Evolutionary conservation across 2,329 filamentous ascomycete genomes (phyloP).

Genomic region (Trichoderma atroviride): DNA sequence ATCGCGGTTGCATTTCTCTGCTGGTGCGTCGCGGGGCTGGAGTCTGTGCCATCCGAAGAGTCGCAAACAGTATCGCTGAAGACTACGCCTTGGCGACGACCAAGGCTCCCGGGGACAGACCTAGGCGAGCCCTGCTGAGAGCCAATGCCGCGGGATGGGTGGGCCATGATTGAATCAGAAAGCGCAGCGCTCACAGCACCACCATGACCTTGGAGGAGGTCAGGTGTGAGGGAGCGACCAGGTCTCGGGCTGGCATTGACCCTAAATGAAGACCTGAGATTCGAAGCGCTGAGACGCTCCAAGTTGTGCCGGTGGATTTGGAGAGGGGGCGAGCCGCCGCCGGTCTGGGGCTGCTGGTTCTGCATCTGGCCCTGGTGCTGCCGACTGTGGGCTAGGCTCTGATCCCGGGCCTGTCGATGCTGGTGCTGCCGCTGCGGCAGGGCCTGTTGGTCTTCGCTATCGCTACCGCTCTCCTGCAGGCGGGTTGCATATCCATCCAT

Average conservation of each 20-base stretch:
- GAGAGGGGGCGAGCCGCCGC: slow-evolving; percentile 31
- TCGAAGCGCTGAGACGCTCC: slow-evolving; percentile 43
- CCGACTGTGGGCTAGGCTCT: slow-evolving; percentile 28
- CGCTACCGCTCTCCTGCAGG: slow-evolving; percentile 43
- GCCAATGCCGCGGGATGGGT: slow-evolving; percentile 33
- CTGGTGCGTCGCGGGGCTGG: slow-evolving; percentile 35
- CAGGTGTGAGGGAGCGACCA: slow-evolving; percentile 69
- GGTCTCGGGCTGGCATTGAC: slow-evolving; percentile 39
- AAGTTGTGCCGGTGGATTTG: slow-evolving; percentile 37
- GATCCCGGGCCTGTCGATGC: slow-evolving; percentile 36
- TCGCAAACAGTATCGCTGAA: slow-evolving; percentile 60
- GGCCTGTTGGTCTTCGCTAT: slow-evolving; percentile 39
- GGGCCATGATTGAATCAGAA: slow-evolving; percentile 30
- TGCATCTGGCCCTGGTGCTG: slow-evolving; percentile 25
- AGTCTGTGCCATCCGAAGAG: slow-evolving; percentile 50
- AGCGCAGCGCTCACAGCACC: slow-evolving; percentile 32
- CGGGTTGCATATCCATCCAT: slow-evolving; percentile 47
- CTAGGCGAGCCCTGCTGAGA: slow-evolving; percentile 41
- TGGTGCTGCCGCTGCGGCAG: slow-evolving; percentile 38
- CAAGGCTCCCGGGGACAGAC: slow-evolving; percentile 41
- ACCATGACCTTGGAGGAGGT: slow-evolving; percentile 48
- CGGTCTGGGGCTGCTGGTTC: slow-evolving; percentile 23
- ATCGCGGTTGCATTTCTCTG: slow-evolving; percentile 40
- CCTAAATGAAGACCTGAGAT: slow-evolving; percentile 41
- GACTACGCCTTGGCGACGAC: slow-evolving; percentile 60